These are phyloP conservation scores for Scedosporium aurantiacum DNA, from an alignment of 2,329 filamentous ascomycete species.

Conservation along the genomic window DNA sequence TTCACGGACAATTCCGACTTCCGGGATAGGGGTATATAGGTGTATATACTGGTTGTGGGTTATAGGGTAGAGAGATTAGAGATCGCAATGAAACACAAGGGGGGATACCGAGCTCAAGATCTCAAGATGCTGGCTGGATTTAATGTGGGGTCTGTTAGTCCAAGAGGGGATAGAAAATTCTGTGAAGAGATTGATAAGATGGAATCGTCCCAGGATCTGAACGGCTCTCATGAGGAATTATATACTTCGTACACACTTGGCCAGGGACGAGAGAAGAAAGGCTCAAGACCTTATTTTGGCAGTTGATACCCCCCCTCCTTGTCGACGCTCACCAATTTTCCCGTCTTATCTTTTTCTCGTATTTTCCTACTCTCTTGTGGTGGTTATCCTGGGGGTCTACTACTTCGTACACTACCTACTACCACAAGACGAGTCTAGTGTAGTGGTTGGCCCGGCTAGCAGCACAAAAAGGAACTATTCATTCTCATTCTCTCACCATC, in stretches of 20 bases:
- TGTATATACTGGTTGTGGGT: neutral
- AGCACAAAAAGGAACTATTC: neutral
- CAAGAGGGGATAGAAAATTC: neutral
- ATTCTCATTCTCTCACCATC: neutral
- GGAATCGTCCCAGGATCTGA: neutral
- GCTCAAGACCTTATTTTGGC: too few species aligned
- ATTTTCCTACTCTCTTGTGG: too few species aligned
- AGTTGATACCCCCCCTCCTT: too few species aligned
- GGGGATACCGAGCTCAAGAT: neutral
- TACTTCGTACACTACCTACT: too few species aligned
- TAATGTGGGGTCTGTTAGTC: neutral
- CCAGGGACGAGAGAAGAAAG: too few species aligned
- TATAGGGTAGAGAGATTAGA: too few species aligned
- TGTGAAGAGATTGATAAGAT: conserved; percentile 2
- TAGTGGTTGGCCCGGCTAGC: neutral
- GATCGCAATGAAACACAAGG: neutral
- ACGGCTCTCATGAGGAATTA: too few species aligned
- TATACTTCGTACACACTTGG: too few species aligned
- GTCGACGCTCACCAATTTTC: too few species aligned
- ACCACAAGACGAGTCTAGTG: neutral
- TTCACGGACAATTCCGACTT: neutral
- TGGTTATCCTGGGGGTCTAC: too few species aligned
- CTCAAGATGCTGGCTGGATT: neutral
- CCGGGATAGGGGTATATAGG: neutral
- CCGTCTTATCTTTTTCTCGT: too few species aligned